Evolutionary conservation across 106 monocot species (phyloP), one percentile per base, ranked within the genome.

Genomic region (Dendrobium nobile): DNA sequence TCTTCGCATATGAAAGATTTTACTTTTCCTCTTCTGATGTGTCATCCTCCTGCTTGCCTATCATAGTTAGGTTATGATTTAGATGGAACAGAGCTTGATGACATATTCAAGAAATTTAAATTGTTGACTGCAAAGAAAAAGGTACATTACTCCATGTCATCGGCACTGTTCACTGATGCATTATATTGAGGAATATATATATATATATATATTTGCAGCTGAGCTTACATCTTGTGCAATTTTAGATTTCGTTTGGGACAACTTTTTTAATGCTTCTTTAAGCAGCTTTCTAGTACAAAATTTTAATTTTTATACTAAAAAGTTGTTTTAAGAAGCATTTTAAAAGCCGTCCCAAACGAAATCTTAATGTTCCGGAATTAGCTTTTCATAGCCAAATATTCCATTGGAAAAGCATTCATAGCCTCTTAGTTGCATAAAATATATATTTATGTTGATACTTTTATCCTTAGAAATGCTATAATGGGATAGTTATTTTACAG

Each of bases 91-190:
- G 90, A 91, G 78, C 88, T 94, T 79, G 89, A 94, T 79, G 94
- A 90, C 79, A 82, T 90, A 59, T 94, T 94, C 82, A 92, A 75
- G 78, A 91, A 88, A 55, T 94, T 92, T 85, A 94, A 94, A 67
- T 89, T 92, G 77, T 86, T 92, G 78, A 90, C 94, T 61, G 92
- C 90, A 80, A 94, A 90, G 76, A 94, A 94, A 82, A 94, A 94
- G 92, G 94, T 94, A 78, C 28, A 74, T 79, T 59, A 20, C 5
- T 11, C 15, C 47, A 7, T 26, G 7, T 5, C 11, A 42, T 45
- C 26, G 6, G 28, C 24, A 67, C 7, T 67, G 15, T 2, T 67
- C 67, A 58, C 18, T 67, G 10, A 24, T 67, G 67, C 24, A 47
- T 24, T 47, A 45, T 45, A 44, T 6, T 44, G 44, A 8, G 8